Conservation (phyloP, 2,329 filamentous ascomycete species). For the Fusarium sambucinum region DNA sequence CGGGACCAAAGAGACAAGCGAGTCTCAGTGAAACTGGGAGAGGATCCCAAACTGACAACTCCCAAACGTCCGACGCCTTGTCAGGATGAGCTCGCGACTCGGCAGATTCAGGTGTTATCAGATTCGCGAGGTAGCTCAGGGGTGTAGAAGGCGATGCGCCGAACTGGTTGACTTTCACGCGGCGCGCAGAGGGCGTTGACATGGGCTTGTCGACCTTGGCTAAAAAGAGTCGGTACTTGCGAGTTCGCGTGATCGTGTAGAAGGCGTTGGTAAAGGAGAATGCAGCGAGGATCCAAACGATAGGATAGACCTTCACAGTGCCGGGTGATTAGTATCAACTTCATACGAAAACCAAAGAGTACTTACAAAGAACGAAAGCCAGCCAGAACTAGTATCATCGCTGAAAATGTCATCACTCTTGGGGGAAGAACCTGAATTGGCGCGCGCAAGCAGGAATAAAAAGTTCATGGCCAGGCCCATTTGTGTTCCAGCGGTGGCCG, state of each 20-base stretch:
- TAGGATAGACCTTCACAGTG: constrained; percentile 69
- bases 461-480: constrained; percentile 83
- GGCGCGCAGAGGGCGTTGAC: constrained; percentile 85
- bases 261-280: constrained; percentile 81
- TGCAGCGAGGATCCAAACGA: constrained; percentile 76
- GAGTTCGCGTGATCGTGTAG: constrained; percentile 84
- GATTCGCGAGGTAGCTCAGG: constrained; percentile 76
- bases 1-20: constrained; percentile 92
- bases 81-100: constrained; percentile 87
- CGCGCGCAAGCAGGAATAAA: constrained; percentile 82
- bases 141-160: constrained; percentile 79
- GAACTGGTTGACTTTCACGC: constrained; percentile 85
- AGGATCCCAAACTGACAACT: constrained; percentile 93
- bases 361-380: constrained; percentile 70
- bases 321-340: constrained; percentile 21
- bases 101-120: constrained; percentile 77
- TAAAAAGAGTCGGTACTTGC: constrained; percentile 93
- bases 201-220: constrained; percentile 81
- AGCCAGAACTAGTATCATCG: constrained; percentile 73
- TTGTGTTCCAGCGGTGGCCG: constrained; percentile 79
- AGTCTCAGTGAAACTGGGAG: constrained; percentile 83
- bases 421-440: constrained; percentile 73
- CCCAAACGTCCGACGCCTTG: constrained; percentile 89
- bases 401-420: constrained; percentile 85
- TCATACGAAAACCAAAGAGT: not conserved